Evolutionary conservation across 306 rosid species (phyloP), one percentile per base, ranked within the genome.

Genomic region (Carpinus viminea): DNA sequence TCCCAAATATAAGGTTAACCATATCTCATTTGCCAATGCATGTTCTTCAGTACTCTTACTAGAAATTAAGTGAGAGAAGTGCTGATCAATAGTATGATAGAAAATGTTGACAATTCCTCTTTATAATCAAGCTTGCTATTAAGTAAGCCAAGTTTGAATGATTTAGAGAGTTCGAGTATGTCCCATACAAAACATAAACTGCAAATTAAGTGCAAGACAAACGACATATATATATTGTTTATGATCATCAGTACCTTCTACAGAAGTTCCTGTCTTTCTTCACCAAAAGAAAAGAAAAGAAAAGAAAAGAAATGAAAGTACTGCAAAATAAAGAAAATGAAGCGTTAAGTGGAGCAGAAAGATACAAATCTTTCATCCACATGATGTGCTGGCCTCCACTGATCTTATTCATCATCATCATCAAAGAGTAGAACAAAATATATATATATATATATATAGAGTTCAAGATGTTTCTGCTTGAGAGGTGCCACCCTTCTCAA

Each of bases 401-500:
- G 60, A 21, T 72, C 34, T 72, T 71, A 8, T 50, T 51, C 41
- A n/a, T 53, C 48, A 15, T 17, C 59, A 24, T 28, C 46, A 51
- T 72, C 12, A 52, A 45, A 68, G 72, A 51, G 41, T 11, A 76
- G 31, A 50, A 31, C 26, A 17, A 17, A 21, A 12, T 61, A 55
- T 57, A 5, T 38, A 38, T 38, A 38, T 38, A 38, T 4, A 38
- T 4, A 38, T 4, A 38, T 4, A 38, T 4, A 4, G 34, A 48
- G 68, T 71, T 24, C 84, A 80, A 73, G 83, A 88, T 45, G 72
- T 77, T 80, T 74, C 53, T 47, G 81, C 51, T 46, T 76, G 82
- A 76, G 89, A 76, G 79, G 54, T 73, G 47, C 70, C 80, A 68
- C 70, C 84, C 78, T 79, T 69, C 68, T 70, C 83, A 74, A 69